phyloP scores from a whole-genome alignment of 2,329 filamentous ascomycete species.

The Ramularia endophylla region DNA sequence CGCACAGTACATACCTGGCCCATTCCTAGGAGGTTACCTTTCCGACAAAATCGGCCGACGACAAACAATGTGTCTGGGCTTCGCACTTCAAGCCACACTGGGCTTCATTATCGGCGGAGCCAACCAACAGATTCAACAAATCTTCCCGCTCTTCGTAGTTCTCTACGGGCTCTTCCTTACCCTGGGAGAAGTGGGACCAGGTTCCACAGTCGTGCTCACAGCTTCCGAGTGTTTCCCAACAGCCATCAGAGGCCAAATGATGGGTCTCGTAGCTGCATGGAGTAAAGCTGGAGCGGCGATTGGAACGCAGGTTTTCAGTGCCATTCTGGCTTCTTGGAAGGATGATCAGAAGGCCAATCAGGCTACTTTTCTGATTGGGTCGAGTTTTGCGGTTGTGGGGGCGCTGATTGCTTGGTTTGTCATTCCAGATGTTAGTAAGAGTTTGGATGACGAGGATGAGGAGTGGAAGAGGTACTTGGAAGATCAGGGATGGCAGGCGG shows the following conservation, averaged over 20 bases:
- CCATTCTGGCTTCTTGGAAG: constrained; percentile 51
- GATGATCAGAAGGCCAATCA: constrained; percentile 55
- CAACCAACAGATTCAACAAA: constrained; percentile 28
- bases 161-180: constrained; percentile 72
- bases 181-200: constrained; percentile 70
- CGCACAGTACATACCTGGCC: too few species aligned
- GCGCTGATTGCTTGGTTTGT: constrained; percentile 57
- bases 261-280: constrained; percentile 61
- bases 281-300: constrained; percentile 73
- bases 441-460: constrained; percentile 23
- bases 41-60: constrained; percentile 73
- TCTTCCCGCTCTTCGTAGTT: constrained; percentile 54
- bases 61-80: constrained; percentile 64
- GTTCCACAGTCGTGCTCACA: constrained; percentile 60
- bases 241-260: constrained; percentile 69
- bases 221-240: constrained; percentile 83
- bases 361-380: constrained; percentile 81
- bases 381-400: constrained; percentile 65
- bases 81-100: constrained; percentile 64
- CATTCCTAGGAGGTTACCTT: constrained; percentile 66
- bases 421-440: constrained; percentile 24
- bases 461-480: neutral
- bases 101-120: constrained; percentile 82
- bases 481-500: neutral
- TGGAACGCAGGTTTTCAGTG: constrained; percentile 73